Evolutionary conservation across 345 rosid species (phyloP).

Genomic region (Corymbia maculata): DNA sequence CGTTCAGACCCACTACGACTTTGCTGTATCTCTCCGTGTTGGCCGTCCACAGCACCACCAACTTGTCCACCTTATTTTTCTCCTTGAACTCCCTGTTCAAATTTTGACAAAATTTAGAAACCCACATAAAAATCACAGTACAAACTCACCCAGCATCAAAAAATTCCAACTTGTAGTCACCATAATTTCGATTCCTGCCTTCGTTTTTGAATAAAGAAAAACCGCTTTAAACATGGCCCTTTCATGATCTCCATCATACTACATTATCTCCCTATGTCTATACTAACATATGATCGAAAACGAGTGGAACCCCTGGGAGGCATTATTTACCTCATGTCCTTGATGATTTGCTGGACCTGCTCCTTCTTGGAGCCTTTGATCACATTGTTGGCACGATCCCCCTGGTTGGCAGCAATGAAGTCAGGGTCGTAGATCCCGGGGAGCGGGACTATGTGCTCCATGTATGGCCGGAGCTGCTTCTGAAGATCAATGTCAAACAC

Average conservation of each 20-base stretch:
- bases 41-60: constrained; percentile 96
- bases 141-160: background rate
- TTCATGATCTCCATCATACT: background rate
- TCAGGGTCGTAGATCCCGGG: constrained; percentile 88
- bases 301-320: background rate
- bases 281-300: background rate
- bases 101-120: background rate
- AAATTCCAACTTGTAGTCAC: background rate
- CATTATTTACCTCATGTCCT: constrained; percentile 68
- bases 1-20: constrained; percentile 76
- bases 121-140: background rate
- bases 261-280: background rate
- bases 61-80: constrained; percentile 71
- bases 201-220: background rate
- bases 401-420: constrained; percentile 97
- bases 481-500: constrained; percentile 91
- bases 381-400: constrained; percentile 79
- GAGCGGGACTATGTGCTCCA: constrained; percentile 90
- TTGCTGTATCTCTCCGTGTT: constrained; percentile 98
- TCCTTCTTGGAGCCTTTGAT: constrained; percentile 85
- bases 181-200: background rate
- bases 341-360: constrained; percentile 67
- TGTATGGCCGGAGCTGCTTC: constrained; percentile 89
- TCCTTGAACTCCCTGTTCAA: constrained; percentile 79
- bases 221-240: background rate